Percentiles rank a stretch among this genome's conserved stretches.
Evolutionary conservation across 1,139 yeast species (phyloP).

Genomic region (Saccharomyces pastorianus): DNA sequence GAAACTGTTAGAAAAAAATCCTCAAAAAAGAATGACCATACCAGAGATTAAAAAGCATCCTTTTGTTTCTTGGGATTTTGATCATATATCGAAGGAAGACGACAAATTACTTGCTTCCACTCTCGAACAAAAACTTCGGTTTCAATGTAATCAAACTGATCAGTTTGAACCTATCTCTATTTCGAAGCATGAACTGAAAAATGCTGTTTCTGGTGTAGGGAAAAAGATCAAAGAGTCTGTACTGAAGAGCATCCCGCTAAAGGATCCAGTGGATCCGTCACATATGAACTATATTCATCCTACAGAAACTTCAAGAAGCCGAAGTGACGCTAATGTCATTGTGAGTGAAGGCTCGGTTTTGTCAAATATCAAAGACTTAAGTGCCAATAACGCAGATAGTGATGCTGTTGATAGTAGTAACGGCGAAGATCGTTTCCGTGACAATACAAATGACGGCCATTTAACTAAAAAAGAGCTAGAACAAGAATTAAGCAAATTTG

Average conservation of each 20-base stretch:
- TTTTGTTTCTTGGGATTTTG: conserved; percentile 38
- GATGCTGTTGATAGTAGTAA: not conserved
- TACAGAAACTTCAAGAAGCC: not conserved
- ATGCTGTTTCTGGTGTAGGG: conserved; percentile 77
- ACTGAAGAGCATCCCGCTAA: conserved; percentile 40
- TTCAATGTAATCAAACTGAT: conserved; percentile 26
- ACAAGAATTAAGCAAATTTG: conserved; percentile 29
- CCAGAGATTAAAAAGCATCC: conserved; percentile 72
- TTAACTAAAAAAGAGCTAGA: conserved; percentile 5
- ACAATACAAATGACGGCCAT: conserved; percentile 54
- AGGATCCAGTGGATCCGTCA: conserved; percentile 3
- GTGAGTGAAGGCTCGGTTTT: conserved; percentile 16
- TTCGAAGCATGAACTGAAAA: conserved; percentile 60
- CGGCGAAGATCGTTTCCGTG: not conserved
- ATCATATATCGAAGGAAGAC: conserved; percentile 14
- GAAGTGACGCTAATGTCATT: conserved; percentile 11
- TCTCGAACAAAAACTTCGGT: conserved; percentile 17
- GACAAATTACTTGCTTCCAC: conserved; percentile 12
- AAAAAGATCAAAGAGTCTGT: conserved; percentile 54
- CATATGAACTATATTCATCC: not conserved
- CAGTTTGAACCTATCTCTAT: conserved; percentile 43
- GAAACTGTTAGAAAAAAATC: conserved; percentile 63
- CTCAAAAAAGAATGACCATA: conserved; percentile 59
- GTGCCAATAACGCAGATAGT: not conserved
- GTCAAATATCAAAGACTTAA: conserved; percentile 9